Evolutionary conservation across 768 basidiomycete species (phyloP).

Genomic region (Russula foetens): DNA sequence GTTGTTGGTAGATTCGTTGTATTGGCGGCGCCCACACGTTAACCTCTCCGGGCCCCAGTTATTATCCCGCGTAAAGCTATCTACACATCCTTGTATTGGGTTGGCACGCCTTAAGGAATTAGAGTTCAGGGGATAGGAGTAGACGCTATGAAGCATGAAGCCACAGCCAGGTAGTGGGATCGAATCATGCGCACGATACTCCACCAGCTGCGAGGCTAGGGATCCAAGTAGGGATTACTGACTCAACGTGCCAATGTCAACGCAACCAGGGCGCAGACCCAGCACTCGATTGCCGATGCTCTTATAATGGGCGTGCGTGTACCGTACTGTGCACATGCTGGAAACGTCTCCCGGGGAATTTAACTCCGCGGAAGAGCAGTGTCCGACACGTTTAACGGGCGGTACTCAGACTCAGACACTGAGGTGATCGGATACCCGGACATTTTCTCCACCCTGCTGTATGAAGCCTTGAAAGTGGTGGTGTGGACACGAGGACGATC

Average conservation of each 20-base stretch:
- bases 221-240: not conserved
- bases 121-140: slow-evolving; percentile 4
- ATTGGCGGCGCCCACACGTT: not conserved
- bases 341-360: not conserved
- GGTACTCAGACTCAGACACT: not conserved
- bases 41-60: not conserved
- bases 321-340: not conserved
- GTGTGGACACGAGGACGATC: slow-evolving; percentile 7
- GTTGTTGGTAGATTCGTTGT: not conserved
- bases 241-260: not conserved
- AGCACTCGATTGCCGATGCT: not conserved
- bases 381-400: not conserved
- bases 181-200: not conserved
- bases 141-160: not conserved
- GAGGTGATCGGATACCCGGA: slow-evolving; percentile 10
- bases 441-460: not conserved
- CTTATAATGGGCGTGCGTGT: not conserved
- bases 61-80: not conserved
- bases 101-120: not conserved
- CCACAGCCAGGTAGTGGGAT: not conserved
- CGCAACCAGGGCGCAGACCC: slow-evolving; percentile 6
- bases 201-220: slow-evolving; percentile 4
- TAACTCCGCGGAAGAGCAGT: slow-evolving; percentile 9
- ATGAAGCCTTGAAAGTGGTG: not conserved
- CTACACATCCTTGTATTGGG: not conserved